These are phyloP conservation scores for Pestalotiopsis sp. DNA, from an alignment of 2,329 filamentous ascomycete genomes.

Conservation along the genomic window DNA sequence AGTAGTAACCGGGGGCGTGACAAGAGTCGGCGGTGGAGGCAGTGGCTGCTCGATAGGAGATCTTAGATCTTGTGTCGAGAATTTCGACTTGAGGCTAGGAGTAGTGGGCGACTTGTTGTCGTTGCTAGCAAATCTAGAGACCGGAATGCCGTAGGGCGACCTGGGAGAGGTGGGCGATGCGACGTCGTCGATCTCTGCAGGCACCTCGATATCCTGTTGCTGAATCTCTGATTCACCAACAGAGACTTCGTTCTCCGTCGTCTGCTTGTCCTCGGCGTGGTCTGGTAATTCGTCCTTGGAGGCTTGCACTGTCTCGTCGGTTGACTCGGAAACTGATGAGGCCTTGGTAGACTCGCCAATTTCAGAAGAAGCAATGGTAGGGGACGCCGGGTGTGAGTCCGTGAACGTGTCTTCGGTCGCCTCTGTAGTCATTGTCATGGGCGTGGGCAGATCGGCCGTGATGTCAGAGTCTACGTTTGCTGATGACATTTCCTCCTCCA, in stretches of 20 bases:
- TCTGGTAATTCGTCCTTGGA: slow-evolving; percentile 24
- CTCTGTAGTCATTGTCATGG: slow-evolving; percentile 38
- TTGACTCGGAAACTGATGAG: slow-evolving; percentile 63
- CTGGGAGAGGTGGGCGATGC: slow-evolving; percentile 15
- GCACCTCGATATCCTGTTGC: slow-evolving; percentile 18
- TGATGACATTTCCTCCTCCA: slow-evolving; percentile 31
- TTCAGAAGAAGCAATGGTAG: slow-evolving; percentile 50
- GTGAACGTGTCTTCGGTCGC: slow-evolving; percentile 45
- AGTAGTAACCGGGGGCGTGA: slow-evolving; percentile 10
- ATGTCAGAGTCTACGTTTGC: slow-evolving; percentile 57
- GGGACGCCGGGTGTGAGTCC: slow-evolving; percentile 60
- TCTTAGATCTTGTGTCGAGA: slow-evolving; percentile 40
- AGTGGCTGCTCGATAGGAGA: slow-evolving; percentile 22
- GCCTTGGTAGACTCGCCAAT: slow-evolving; percentile 61
- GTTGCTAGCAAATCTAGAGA: slow-evolving; percentile 27
- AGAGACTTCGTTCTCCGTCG: neutral
- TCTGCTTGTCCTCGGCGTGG: neutral
- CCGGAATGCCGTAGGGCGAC: slow-evolving; percentile 24
- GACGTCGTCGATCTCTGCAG: slow-evolving; percentile 6
- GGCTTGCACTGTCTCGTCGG: slow-evolving; percentile 56
- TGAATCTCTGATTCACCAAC: neutral
- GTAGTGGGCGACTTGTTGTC: slow-evolving; percentile 24
- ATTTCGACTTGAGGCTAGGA: slow-evolving; percentile 41
- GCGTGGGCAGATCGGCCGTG: slow-evolving; percentile 47
- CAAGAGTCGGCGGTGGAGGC: slow-evolving; percentile 11